Percentiles rank a stretch among this genome's conserved stretches.
These are phyloP conservation scores for Remersonia thermophila DNA, from an alignment of 2,329 filamentous ascomycete species.

Conservation along the genomic window DNA sequence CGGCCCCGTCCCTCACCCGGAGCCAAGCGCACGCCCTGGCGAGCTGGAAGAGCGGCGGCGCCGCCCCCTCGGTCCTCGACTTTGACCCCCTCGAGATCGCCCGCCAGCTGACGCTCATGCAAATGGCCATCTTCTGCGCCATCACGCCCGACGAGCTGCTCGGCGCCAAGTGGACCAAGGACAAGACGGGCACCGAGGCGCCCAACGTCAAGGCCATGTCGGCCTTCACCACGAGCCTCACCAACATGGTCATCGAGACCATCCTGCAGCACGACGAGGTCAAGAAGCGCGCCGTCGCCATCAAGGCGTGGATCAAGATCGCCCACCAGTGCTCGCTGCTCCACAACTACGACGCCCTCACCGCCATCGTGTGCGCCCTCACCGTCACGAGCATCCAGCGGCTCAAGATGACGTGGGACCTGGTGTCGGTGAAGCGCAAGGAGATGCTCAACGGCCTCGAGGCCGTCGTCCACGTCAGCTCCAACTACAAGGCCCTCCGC, in stretches of 20 bases:
- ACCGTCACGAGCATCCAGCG: constrained; percentile 86
- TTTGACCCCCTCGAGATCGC: constrained; percentile 87
- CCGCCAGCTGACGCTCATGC: constrained; percentile 82
- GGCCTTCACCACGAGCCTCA: constrained; percentile 78
- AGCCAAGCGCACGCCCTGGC: constrained; percentile 62
- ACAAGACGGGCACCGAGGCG: constrained; percentile 59
- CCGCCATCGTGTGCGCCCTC: constrained; percentile 91
- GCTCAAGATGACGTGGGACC: constrained; percentile 83
- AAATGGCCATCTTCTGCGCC: constrained; percentile 80
- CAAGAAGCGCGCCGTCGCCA: constrained; percentile 78
- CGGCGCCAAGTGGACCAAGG: constrained; percentile 84
- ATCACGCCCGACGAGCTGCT: constrained; percentile 89
- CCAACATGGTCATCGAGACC: constrained; percentile 84
- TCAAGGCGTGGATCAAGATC: constrained; percentile 98
- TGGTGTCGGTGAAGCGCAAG: constrained; percentile 73
- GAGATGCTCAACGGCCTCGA: constrained; percentile 67
- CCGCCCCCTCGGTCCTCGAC: constrained; percentile 64
- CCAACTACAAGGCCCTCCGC: constrained; percentile 82
- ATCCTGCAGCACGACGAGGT: constrained; percentile 80
- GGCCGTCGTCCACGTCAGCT: constrained; percentile 74
- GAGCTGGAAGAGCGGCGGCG: constrained; percentile 62
- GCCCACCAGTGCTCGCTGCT: constrained; percentile 75
- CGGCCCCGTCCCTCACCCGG: constrained; percentile 58
- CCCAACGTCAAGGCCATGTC: constrained; percentile 93
- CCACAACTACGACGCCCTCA: constrained; percentile 90